phyloP scores from a whole-genome alignment of 495 filamentous ascomycete genomes.

The Penicillium paradoxum region DNA sequence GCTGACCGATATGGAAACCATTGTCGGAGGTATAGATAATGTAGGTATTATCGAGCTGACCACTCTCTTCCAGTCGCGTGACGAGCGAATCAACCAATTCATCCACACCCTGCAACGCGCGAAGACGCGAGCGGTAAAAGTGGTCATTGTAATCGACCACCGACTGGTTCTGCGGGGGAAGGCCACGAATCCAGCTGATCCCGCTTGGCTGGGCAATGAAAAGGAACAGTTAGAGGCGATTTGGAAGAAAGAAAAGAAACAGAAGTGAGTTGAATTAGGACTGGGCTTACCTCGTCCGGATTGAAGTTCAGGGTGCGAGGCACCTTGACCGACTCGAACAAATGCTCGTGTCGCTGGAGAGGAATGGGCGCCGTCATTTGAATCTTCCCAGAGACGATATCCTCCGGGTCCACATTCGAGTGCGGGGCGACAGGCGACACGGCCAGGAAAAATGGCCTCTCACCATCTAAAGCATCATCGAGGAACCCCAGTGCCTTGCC shows the following conservation, averaged over 20 bases:
- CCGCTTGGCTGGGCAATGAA: slow-evolving; percentile 56
- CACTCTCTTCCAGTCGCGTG: slow-evolving; percentile 43
- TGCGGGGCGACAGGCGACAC: slow-evolving; percentile 66
- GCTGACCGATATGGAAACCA: slow-evolving; percentile 71
- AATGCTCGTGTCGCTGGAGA: slow-evolving; percentile 30
- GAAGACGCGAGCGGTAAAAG: slow-evolving; percentile 60
- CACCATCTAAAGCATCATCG: slow-evolving; percentile 51
- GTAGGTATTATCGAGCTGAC: slow-evolving; percentile 61
- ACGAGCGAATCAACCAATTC: slow-evolving; percentile 61
- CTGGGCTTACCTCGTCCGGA: slow-evolving; percentile 40
- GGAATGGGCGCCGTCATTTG: slow-evolving; percentile 51
- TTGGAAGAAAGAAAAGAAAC: too few species aligned
- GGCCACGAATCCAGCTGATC: slow-evolving; percentile 55
- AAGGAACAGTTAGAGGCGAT: too few species aligned
- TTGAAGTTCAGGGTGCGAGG: slow-evolving; percentile 39
- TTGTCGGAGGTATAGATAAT: slow-evolving; percentile 72
- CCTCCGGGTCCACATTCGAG: slow-evolving; percentile 45
- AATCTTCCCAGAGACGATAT: slow-evolving; percentile 10
- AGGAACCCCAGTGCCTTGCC: slow-evolving; percentile 59
- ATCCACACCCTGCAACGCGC: slow-evolving; percentile 62
- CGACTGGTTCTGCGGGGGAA: slow-evolving; percentile 48
- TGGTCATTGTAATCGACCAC: slow-evolving; percentile 62
- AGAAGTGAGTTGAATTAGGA: slow-evolving; percentile 34
- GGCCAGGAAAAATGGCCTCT: slow-evolving; percentile 62
- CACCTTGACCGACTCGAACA: slow-evolving; percentile 37